Conservation (phyloP, 1,284 basidiomycete species). For the Rhodotorula sp. region DNA sequence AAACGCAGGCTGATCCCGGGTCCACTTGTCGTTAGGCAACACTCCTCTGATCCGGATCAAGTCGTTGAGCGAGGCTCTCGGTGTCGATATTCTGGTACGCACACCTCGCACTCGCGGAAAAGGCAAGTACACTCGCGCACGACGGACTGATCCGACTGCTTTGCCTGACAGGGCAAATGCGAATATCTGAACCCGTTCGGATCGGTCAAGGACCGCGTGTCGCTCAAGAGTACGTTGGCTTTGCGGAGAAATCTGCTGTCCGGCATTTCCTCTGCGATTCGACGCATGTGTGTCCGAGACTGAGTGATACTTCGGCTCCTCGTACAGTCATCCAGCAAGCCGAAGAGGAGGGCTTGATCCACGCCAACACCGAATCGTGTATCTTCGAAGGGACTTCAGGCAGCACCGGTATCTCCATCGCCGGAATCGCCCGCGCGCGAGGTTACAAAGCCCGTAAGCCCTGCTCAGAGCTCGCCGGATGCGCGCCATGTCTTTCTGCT, state of each 20-base stretch:
- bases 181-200: conserved; percentile 96
- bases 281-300: too few species aligned
- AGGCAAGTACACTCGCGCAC: too few species aligned
- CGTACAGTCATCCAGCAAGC: conserved; percentile 84
- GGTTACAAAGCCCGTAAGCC: conserved; percentile 54
- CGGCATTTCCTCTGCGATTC: too few species aligned
- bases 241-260: background rate
- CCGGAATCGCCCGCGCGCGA: conserved; percentile 81
- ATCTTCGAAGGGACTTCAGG: conserved; percentile 98
- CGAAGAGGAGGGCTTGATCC: conserved; percentile 75
- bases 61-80: conserved; percentile 82
- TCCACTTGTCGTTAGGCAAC: conserved; percentile 63
- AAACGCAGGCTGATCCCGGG: background rate
- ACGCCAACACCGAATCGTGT: conserved; percentile 83
- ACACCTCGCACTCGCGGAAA: background rate
- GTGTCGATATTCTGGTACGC: conserved; percentile 78
- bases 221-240: conserved; percentile 68
- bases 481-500: too few species aligned
- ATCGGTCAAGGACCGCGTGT: conserved; percentile 96
- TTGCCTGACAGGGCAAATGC: conserved; percentile 66
- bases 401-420: conserved; percentile 94
- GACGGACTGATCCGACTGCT: background rate
- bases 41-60: conserved; percentile 91
- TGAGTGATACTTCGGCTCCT: background rate
- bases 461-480: background rate